Conservation (phyloP, 352 stramenopile genomes). For the Phytophthora palmivora region DNA sequence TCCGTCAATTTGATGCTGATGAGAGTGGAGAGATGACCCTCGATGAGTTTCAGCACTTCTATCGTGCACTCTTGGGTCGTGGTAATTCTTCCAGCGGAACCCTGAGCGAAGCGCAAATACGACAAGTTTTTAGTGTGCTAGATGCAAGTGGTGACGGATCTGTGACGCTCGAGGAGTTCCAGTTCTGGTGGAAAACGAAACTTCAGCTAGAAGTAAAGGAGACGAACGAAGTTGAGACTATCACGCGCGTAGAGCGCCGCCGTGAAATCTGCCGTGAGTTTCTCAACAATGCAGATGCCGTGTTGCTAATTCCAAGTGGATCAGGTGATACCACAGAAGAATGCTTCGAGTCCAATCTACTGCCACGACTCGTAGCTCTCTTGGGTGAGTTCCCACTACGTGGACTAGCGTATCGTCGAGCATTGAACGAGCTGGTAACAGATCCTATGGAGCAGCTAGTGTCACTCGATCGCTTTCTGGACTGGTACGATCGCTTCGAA, state of each 20-base stretch:
- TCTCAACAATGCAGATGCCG: constrained; percentile 47
- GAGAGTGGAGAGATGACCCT: constrained; percentile 68
- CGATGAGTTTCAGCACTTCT: constrained; percentile 64
- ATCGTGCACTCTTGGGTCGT: constrained; percentile 55
- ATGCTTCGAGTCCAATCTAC: constrained; percentile 63
- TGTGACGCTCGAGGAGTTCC: constrained; percentile 77
- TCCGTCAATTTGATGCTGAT: constrained; percentile 74
- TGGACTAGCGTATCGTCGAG: constrained; percentile 56
- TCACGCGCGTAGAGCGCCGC: constrained; percentile 28
- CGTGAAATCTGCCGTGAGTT: constrained; percentile 46
- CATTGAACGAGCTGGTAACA: constrained; percentile 53
- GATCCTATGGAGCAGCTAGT: constrained; percentile 51
- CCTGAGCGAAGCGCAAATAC: constrained; percentile 47
- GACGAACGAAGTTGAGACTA: constrained; percentile 37
- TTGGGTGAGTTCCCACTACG: constrained; percentile 63
- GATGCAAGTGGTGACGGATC: constrained; percentile 71
- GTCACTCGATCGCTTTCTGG: constrained; percentile 52
- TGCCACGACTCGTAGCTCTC: constrained; percentile 58
- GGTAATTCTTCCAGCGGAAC: constrained; percentile 11
- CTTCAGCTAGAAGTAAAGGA: constrained; percentile 64
- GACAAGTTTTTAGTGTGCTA: constrained; percentile 61
- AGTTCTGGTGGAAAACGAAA: constrained; percentile 80
- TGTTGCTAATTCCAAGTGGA: constrained; percentile 26
- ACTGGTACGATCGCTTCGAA: constrained; percentile 66
- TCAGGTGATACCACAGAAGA: constrained; percentile 3